Base-by-base conservation (phyloP, 2,329 filamentous ascomycete genomes). In the Phyllosticta paracitricarpa region DNA sequence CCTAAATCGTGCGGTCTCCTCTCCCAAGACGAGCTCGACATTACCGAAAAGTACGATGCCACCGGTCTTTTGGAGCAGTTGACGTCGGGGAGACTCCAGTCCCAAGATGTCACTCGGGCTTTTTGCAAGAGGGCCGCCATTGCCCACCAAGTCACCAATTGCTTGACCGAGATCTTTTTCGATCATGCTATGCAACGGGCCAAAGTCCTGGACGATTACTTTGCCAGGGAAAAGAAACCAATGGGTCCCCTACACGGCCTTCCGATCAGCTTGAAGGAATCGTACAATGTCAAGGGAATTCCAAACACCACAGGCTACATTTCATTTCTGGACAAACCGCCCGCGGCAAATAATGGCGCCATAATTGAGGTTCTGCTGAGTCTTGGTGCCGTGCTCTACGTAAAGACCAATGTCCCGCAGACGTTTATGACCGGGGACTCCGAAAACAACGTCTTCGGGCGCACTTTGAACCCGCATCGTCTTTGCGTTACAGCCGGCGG, bases 401-500 rank as follows among this genome's bases (percentile, higher is more conserved):
- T 76, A 64, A 82, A 82, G 68, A 82, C 81, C 2, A 82, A 81
- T 62, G 67, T 82, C 3, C 80, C 81, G 0, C 76, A 79, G 63
- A 78, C 77, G 1, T 61, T 84, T 51, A 75, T 69, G 70, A 72
- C 69, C 1, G 70, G 69, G 12, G 85, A 88, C 68, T 81, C 78
- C 4, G 78, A 82, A 51, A 87, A 85, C 69, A 81, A 86, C 66
- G 68, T 87, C 22, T 84, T 84, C 61, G 85, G 85, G 1, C 78
- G 82, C 35, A 83, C 83, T 0, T 72, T 87, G 2, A 89, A 88
- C 67, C 86, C 87, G 0, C 76, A 81, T 61, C 88, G 87, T 63
- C 78, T 82, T 0, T 73, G 78, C 22, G 75, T 86, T 33, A 84
- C 82, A 0, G 79, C 84, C 0, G 87, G 87, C 4, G 87, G 88